A percentile compares a stretch with the other conserved stretches of the same genome.
Conservation (phyloP, 1,139 yeast species). For the Geotrichum bryndzae region DNA sequence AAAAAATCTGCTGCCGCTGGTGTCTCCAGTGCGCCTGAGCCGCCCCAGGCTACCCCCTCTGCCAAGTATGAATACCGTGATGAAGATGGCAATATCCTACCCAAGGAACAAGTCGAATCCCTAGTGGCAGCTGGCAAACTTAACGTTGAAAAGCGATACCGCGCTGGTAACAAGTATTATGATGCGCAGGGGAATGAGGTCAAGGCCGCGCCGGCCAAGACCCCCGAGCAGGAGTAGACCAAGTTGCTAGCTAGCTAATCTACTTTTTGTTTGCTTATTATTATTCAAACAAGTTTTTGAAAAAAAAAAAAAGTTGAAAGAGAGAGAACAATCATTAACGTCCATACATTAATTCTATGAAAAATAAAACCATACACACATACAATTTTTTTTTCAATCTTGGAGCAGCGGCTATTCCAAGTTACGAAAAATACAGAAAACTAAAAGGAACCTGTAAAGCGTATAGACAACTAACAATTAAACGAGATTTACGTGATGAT, state of each 20-base stretch:
- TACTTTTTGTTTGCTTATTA: neutral
- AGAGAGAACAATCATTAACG: neutral
- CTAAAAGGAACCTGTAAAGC: no score
- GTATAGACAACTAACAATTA: no score
- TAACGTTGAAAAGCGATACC: conserved; percentile 21
- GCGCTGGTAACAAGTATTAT: conserved; percentile 10
- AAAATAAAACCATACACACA: no score
- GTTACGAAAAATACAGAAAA: no score
- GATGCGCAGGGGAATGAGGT: conserved; percentile 19
- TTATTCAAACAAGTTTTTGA: neutral
- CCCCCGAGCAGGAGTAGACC: neutral
- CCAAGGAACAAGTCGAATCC: conserved; percentile 28
- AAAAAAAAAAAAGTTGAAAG: no score
- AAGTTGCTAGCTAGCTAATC: neutral
- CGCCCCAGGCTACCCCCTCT: conserved; percentile 12
- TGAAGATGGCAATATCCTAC: conserved; percentile 31
- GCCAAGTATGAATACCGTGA: conserved; percentile 30
- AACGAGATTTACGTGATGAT: no score
- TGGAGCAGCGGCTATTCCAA: no score
- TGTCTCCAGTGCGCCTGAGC: conserved; percentile 1
- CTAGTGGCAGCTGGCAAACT: conserved; percentile 25
- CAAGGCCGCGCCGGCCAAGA: conserved; percentile 7
- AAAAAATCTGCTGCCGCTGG: conserved; percentile 10
- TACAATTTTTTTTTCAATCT: no score
- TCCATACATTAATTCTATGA: no score